Evolutionary conservation across 768 basidiomycete species (phyloP).

Genomic region (Vararia minispora): DNA sequence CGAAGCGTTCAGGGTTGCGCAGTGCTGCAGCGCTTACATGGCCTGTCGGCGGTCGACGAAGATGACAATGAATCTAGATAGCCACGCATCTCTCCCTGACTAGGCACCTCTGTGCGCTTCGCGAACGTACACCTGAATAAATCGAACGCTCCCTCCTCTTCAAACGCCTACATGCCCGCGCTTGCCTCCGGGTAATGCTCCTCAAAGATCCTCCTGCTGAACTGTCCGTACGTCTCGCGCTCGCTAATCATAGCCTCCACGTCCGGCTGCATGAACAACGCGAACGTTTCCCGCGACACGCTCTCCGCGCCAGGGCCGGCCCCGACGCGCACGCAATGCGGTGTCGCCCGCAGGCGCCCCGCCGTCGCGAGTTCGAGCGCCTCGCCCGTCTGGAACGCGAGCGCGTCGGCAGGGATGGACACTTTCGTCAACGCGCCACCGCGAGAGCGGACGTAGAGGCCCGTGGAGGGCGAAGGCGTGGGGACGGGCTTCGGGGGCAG

Average conservation of each 20-base stretch:
- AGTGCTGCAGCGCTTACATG: too few relatives aligned
- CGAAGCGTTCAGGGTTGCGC: too few relatives aligned
- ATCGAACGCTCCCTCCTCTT: too few relatives aligned
- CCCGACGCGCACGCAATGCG: constrained; percentile 85
- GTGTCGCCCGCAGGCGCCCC: constrained; percentile 76
- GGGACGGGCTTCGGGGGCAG: constrained; percentile 37
- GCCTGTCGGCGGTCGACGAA: too few relatives aligned
- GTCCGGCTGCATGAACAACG: constrained; percentile 84
- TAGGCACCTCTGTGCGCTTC: too few relatives aligned
- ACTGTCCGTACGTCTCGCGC: constrained; percentile 76
- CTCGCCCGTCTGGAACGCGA: constrained; percentile 97
- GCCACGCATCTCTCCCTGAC: too few relatives aligned
- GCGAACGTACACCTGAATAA: too few relatives aligned
- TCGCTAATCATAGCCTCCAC: constrained; percentile 61
- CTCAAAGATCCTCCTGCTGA: constrained; percentile 72
- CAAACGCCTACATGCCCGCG: too few relatives aligned
- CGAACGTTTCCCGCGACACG: constrained; percentile 81
- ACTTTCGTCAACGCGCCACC: constrained; percentile 73
- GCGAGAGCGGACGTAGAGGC: constrained; percentile 85
- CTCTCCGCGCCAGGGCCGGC: constrained; percentile 29
- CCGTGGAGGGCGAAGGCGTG: constrained; percentile 66
- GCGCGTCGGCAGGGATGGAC: constrained; percentile 69
- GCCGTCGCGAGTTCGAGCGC: constrained; percentile 85
- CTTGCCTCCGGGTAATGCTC: constrained; percentile 45
- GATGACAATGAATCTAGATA: too few relatives aligned